Conservation (phyloP, 2,329 filamentous ascomycete species). For the Coleophoma cylindrospora region DNA sequence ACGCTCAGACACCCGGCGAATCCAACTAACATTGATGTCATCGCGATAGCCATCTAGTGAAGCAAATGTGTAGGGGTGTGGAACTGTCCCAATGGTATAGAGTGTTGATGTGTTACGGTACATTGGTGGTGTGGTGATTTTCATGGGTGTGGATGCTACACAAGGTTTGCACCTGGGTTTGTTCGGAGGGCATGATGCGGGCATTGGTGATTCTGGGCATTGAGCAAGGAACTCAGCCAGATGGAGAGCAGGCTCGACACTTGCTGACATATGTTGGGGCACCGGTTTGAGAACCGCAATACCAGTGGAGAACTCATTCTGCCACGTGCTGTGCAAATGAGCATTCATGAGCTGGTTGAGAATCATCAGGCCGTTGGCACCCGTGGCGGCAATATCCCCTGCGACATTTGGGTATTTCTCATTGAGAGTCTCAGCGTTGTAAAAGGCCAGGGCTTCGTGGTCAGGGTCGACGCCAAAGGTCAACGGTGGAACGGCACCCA, state of each 20-base stretch:
- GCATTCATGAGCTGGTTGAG: conserved; percentile 75
- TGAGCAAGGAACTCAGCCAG: conserved; percentile 71
- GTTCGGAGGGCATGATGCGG: conserved; percentile 81
- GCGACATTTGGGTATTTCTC: conserved; percentile 64
- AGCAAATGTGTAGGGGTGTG: conserved; percentile 83
- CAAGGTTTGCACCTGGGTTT: conserved; percentile 69
- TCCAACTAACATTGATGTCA: conserved; percentile 56
- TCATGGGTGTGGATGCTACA: conserved; percentile 56
- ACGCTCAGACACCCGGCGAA: conserved; percentile 63
- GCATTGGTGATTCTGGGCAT: conserved; percentile 70
- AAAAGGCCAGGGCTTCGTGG: conserved; percentile 70
- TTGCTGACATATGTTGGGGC: conserved; percentile 66
- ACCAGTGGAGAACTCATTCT: conserved; percentile 70
- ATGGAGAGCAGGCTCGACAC: conserved; percentile 65
- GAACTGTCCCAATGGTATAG: conserved; percentile 83
- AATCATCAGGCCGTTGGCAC: conserved; percentile 54
- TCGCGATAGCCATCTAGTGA: conserved; percentile 60
- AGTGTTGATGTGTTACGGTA: conserved; percentile 68
- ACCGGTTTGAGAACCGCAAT: conserved; percentile 79
- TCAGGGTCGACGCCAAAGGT: conserved; percentile 61
- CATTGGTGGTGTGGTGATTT: conserved; percentile 58
- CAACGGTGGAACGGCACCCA: conserved; percentile 53
- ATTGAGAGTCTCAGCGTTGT: conserved; percentile 58
- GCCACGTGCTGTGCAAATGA: conserved; percentile 83
- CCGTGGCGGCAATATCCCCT: conserved; percentile 52